phyloP scores from a whole-genome alignment of 2,329 filamentous ascomycete species.

The Penicillium freii region DNA sequence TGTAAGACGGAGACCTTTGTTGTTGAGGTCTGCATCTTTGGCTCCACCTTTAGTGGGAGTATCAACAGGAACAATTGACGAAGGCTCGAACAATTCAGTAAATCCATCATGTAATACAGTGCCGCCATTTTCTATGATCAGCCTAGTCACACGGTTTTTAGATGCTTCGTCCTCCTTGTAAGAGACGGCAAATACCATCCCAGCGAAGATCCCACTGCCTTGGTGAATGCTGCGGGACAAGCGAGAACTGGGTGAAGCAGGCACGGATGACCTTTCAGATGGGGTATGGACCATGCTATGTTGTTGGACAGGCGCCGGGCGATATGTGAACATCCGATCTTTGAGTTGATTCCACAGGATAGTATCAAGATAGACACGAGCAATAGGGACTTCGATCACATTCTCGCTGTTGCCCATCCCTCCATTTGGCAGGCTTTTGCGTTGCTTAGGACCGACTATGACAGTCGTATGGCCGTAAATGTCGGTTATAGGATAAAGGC shows the following conservation, averaged over 20 bases:
- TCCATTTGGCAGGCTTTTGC: slow-evolving; percentile 41
- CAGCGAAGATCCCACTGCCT: slow-evolving; percentile 60
- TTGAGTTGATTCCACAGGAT: slow-evolving; percentile 48
- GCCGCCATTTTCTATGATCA: slow-evolving; percentile 71
- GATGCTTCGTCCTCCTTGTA: slow-evolving; percentile 60
- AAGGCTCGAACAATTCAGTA: slow-evolving; percentile 69
- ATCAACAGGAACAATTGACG: slow-evolving; percentile 29
- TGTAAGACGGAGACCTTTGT: slow-evolving; percentile 53
- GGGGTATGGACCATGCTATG: slow-evolving; percentile 37
- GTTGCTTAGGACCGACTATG: slow-evolving; percentile 43
- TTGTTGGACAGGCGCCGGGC: slow-evolving; percentile 16
- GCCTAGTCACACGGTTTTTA: slow-evolving; percentile 57
- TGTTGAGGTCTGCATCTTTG: slow-evolving; percentile 17
- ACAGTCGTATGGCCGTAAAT: slow-evolving; percentile 45
- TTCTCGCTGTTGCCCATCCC: slow-evolving; percentile 30
- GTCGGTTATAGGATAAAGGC: slow-evolving; percentile 39
- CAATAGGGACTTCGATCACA: slow-evolving; percentile 45
- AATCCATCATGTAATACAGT: slow-evolving; percentile 72
- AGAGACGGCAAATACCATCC: slow-evolving; percentile 86
- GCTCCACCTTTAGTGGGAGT: slow-evolving; percentile 30
- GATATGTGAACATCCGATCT: slow-evolving; percentile 39
- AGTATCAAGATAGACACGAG: slow-evolving; percentile 47
- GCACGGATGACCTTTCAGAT: slow-evolving; percentile 39
- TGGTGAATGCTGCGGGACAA: slow-evolving; percentile 42
- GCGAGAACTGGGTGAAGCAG: slow-evolving; percentile 51